Evolutionary conservation across 1,284 basidiomycete genomes (phyloP).

Genomic region (Ceratobasidium sp.): DNA sequence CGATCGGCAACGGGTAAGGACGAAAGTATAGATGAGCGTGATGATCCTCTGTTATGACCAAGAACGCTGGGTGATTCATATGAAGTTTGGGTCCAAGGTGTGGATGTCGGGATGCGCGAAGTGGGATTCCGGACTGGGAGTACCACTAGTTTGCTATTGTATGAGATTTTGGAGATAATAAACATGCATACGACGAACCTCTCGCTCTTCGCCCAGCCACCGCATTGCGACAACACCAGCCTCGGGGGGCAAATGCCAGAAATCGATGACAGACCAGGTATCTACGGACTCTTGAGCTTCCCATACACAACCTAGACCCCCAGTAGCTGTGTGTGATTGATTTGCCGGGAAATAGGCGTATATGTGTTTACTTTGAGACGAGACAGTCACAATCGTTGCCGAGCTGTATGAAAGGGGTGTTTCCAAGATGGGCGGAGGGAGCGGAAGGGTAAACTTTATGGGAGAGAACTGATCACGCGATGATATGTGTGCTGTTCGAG

Average conservation of each 20-base stretch:
- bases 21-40: constrained; percentile 29
- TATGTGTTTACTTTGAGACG: constrained; percentile 65
- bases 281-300: constrained; percentile 62
- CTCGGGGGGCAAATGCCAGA: constrained; percentile 60
- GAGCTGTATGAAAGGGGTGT: constrained; percentile 62
- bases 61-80: constrained; percentile 60
- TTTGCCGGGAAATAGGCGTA: constrained; percentile 69
- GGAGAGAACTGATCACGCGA: constrained; percentile 29
- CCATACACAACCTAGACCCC: constrained; percentile 73
- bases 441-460: constrained; percentile 58
- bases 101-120: constrained; percentile 38
- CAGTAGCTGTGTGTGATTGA: constrained; percentile 58
- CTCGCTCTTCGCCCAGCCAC: constrained; percentile 67
- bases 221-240: constrained; percentile 64
- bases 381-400: constrained; percentile 66
- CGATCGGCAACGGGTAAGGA: neutral
- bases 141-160: constrained; percentile 33
- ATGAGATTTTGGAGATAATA: neutral
- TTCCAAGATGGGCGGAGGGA: constrained; percentile 58
- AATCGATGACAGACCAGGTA: constrained; percentile 66
- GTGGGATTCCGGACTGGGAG: constrained; percentile 13
- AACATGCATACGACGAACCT: constrained; percentile 54
- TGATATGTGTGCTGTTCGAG: constrained; percentile 9
- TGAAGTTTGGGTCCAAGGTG: constrained; percentile 53
- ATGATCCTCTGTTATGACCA: constrained; percentile 66